Base-by-base conservation (phyloP, 1,139 yeast genomes). In the Yamadazyma triangularis region DNA sequence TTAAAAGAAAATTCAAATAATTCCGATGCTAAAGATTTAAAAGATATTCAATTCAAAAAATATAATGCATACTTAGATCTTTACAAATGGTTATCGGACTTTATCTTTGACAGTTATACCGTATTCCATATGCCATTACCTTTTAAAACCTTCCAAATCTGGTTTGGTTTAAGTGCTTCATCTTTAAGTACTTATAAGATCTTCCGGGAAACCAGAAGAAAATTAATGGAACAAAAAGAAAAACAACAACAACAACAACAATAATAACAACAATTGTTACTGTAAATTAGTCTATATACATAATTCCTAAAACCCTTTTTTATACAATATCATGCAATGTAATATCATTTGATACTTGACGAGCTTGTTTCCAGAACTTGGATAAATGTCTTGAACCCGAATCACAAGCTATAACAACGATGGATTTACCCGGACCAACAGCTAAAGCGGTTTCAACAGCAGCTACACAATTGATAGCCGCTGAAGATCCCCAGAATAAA, bases 391-490 rank as follows among this genome's bases (percentile, higher is more conserved):
- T 70, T 6, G 82, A 65, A 0, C 98, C 98, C 4, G 94, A 79
- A 53, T 91, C 98, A 55, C 97, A 91, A 2, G 95, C 86, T 28
- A 91, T 72, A n/a, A 93, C 77, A 4, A 91, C 95, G 14, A 91
- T 77, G 15, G 65, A 73, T 31, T 82, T 76, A 2, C 91, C 93
- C 0, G 81, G 80, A 1, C 73, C 68, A 26, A 62, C 56, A 38
- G 69, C 60, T 25, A 55, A 45, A 0, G 96, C 95, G 4, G 75
- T 58, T 41, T 76, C 67, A 5, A 79, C 75, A 0, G 95, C 95
- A 1, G 95, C 96, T 1, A 86, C 96, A 31, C 96, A 89, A 51
- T 89, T 88, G 19, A 91, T 80, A 0, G 96, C 95, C 8, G 94
- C 82, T 24, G 95, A 85, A 23, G 94, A 80, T 4, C 98, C 98